Base-by-base conservation (phyloP, 805 yeast species). In the Metschnikowia aberdeeniae region DNA sequence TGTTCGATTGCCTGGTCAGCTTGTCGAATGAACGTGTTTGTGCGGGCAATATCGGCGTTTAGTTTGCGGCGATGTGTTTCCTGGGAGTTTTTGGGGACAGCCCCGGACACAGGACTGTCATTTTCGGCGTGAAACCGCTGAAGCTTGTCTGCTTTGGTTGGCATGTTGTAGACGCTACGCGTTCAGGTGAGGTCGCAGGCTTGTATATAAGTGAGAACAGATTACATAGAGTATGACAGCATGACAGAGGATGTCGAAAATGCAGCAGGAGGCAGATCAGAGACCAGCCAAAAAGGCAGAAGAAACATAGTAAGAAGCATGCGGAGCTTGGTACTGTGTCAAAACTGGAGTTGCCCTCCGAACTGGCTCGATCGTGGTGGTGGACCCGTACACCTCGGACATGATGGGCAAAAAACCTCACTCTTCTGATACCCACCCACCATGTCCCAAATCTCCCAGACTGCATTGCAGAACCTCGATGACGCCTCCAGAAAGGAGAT, bases 401-500 rank as follows among this genome's bases (percentile, higher is more conserved):
- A 26, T 28, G 17, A 13, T 34, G 12, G 13, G 24, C 24, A 28
- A 30, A 27, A 28, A 28, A 29, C 9, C 27, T 24, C 32, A 34
- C 19, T 27, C 20, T n/a, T 6, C 13, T 9, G 8, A 13, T 19
- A 29, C 27, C 12, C 42, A 22, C 39, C 33, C 33, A 30, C 17
- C 28, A 68, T 68, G 73, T 67, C 73, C 26, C 55, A 63, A 9
- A 57, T 68, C 35, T 60, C 70, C 20, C 69, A 64, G 41, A 46
- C 63, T 8, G 70, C 67, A 2, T 61, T 70, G 48, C 71, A 63
- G 45, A 60, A 51, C 43, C 67, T 70, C 45, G 95, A 88, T 60
- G 92, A 84, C 30, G 47, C 73, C 26, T 78, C 93, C 37, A 82
- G 84, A 63, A 77, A 80, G 59, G 95, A 89, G 51, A 80, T 89